Conservation (phyloP, 176 grass and related monocot species). For the Stipa capillata region DNA sequence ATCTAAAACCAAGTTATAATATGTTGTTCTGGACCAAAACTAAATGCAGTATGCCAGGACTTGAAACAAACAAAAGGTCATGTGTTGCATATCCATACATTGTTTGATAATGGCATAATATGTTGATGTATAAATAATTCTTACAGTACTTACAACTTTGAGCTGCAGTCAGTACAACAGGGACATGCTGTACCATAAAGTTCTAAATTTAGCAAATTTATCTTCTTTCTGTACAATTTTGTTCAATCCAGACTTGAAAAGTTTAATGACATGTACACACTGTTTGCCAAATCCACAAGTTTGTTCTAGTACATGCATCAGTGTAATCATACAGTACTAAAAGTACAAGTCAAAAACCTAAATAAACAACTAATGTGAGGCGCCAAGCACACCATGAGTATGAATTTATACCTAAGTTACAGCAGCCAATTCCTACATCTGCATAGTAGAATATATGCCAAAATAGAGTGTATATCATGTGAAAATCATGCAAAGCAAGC, state of each 20-base stretch:
- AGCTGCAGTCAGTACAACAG: background rate
- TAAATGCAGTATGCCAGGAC: background rate
- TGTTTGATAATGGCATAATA: background rate
- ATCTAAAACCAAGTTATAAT: conserved; percentile 27
- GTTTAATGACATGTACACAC: too few species aligned
- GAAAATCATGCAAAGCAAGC: background rate
- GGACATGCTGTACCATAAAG: background rate
- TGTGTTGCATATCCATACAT: background rate
- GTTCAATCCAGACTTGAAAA: background rate
- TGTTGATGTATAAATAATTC: background rate
- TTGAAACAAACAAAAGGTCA: background rate
- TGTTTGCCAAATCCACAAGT: background rate
- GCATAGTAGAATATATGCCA: too few species aligned
- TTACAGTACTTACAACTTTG: background rate
- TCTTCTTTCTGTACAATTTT: background rate
- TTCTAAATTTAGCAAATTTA: background rate
- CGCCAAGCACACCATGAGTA: background rate
- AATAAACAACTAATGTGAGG: background rate
- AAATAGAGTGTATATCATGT: background rate
- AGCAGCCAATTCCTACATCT: background rate
- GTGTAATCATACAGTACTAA: background rate
- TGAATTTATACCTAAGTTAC: background rate
- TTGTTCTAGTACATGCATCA: background rate
- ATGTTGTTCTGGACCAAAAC: background rate
- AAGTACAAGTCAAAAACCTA: background rate